phyloP scores from a whole-genome alignment of 2,329 filamentous ascomycete species.

The Cladosporium colombiae region DNA sequence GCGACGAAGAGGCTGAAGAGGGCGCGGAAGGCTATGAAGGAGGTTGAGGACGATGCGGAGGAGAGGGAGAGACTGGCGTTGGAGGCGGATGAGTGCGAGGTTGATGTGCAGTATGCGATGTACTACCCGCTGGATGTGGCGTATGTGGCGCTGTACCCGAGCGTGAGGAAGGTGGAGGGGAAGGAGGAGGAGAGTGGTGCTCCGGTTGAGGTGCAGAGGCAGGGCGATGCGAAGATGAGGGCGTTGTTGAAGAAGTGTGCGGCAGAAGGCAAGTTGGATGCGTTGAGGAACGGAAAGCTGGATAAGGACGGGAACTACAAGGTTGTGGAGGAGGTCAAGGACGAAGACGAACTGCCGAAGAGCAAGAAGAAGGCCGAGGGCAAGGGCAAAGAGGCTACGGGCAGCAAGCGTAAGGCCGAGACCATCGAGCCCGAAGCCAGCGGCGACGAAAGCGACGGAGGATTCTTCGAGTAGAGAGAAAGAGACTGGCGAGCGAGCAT shows the following conservation, averaged over 20 bases:
- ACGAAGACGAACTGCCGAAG: slow-evolving; percentile 3
- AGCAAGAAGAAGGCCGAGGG: slow-evolving; percentile 12
- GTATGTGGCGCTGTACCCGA: slow-evolving; percentile 62
- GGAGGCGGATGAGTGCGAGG: slow-evolving; percentile 53
- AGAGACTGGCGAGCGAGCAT: slow-evolving; percentile 1
- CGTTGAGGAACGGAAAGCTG: slow-evolving; percentile 56
- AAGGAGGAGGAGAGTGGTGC: slow-evolving; percentile 32
- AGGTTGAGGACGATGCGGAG: slow-evolving; percentile 40
- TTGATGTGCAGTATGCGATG: slow-evolving; percentile 74
- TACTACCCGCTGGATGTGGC: slow-evolving; percentile 70
- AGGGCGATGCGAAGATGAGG: slow-evolving; percentile 65
- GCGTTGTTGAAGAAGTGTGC: slow-evolving; percentile 64
- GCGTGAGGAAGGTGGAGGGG: slow-evolving; percentile 35
- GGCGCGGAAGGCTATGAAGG: slow-evolving; percentile 59
- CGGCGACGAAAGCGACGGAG: slow-evolving; percentile 39
- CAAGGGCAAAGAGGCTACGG: slow-evolving; percentile 1
- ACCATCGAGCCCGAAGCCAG: slow-evolving; percentile 25
- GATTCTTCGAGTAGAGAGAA: slow-evolving; percentile 38
- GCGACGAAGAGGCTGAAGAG: slow-evolving; percentile 67
- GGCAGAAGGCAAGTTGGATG: slow-evolving; percentile 57
- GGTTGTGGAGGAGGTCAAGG: background rate
- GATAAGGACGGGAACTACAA: slow-evolving; percentile 18
- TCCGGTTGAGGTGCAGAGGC: slow-evolving; percentile 39
- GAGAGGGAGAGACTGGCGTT: slow-evolving; percentile 34
- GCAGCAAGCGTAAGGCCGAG: slow-evolving; percentile 24